These are phyloP conservation scores for Aspergillus funiculosus DNA, from an alignment of 495 filamentous ascomycete genomes.

Conservation along the genomic window DNA sequence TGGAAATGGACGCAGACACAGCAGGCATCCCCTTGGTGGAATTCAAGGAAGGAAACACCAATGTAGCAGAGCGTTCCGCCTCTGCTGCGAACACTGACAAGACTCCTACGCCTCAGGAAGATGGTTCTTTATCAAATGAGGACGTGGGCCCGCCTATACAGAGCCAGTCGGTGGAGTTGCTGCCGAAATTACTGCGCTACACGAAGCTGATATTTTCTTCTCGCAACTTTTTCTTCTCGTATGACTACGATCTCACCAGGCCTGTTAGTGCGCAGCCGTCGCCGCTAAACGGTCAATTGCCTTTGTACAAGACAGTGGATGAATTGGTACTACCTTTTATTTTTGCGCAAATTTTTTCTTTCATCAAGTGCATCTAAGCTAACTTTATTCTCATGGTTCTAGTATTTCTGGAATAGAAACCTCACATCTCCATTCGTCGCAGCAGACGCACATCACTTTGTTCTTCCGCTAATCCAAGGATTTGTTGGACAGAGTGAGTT, in stretches of 20 bases:
- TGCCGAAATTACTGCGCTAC: conserved; percentile 79
- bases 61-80: conserved; percentile 7
- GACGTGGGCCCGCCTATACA: conserved; percentile 26
- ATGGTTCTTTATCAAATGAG: conserved; percentile 23
- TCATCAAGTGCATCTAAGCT: conserved; percentile 3
- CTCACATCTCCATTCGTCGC: conserved; percentile 69
- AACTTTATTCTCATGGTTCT: conserved; percentile 7
- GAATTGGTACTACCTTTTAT: conserved; percentile 60
- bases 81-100: conserved; percentile 16
- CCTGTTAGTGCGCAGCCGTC: conserved; percentile 47
- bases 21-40: conserved; percentile 24
- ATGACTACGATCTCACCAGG: conserved; percentile 84
- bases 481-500: conserved; percentile 89
- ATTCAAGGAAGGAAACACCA: conserved; percentile 9
- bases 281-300: conserved; percentile 37
- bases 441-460: conserved; percentile 52
- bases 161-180: conserved; percentile 42
- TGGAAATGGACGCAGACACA: conserved; percentile 22
- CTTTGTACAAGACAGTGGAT: conserved; percentile 69
- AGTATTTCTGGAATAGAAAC: conserved; percentile 90
- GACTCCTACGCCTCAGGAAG: conserved; percentile 16
- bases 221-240: conserved; percentile 84
- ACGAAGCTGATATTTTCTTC: conserved; percentile 75
- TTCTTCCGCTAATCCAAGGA: conserved; percentile 85
- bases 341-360: conserved; percentile 13